Base-by-base conservation (phyloP, 2,329 filamentous ascomycete genomes). In the Colletotrichum sp. region DNA sequence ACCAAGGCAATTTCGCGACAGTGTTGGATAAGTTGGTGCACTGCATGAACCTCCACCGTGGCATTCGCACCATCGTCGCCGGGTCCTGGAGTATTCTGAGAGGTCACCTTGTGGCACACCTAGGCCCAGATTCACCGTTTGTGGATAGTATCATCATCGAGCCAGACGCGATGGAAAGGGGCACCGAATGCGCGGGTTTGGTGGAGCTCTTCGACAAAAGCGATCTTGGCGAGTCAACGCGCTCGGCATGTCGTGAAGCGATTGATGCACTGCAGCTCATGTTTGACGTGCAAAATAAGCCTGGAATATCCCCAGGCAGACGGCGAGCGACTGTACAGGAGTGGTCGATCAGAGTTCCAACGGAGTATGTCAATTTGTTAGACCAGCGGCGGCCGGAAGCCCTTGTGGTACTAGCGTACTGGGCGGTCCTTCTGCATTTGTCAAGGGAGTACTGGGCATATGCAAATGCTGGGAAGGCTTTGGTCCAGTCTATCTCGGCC, bases 11-110 rank as follows among this genome's bases (percentile, higher is more conserved):
- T 55, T 55, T 78, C 34, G 73, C 78, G 52, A 85, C 86, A 28
- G 80, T 88, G 12, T 56, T 75, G 12, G 83, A 84, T 34, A 80
- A 83, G n/a, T 85, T 87, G 69, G 79, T 85, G 13, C 82, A 84
- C 18, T 87, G 85, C 67, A 79, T 87, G 26, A 80, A 81, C 64
- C 81, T 89, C 18, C 86, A 88, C 75, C 83, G 84, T 5, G 87
- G 87, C 21, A 82, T 89, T 16, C 82, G 83, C 9, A 80, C 81
- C 32, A 81, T 87, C 48, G 82, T 86, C n/a, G 67, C 56, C 56
- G 67, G 71, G 18, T 70, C 71, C 10, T 74, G 71, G 71, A 8
- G 18, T 1, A 36, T 21, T 3, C 10, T 74, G 1, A 24, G 65
- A 16, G 30, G 26, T 2, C 70, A 73, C 2, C 26, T 73, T 6